Base-by-base conservation (phyloP, 371 early-diverging fungal species). In the Syncephalastrum racemosum region DNA sequence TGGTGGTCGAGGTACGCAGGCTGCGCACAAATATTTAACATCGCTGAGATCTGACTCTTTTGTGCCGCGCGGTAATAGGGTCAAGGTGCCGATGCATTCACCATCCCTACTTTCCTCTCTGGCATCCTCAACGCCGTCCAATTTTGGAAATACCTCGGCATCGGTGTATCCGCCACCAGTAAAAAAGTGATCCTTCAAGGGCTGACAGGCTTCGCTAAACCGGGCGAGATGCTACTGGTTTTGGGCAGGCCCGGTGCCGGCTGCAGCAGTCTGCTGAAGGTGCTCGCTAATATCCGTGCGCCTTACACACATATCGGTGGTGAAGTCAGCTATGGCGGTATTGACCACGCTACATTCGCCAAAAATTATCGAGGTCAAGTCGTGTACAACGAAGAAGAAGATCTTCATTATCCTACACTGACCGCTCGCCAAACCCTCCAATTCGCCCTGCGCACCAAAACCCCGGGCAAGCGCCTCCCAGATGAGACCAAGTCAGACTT, bases 171-270 rank as follows among this genome's bases (percentile, higher is more conserved):
- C 7, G 36, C 36, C 14, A 53, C 4, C 6, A n/a, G 16, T 20
- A 60, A 53, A 40, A 63, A 59, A 22, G 55, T 44, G 0, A 82
- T 87, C 41, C 58, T 87, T 5, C 63, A 80, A 42, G 63, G 77
- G 10, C 61, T 82, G 48, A 75, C 77, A 23, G 86, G 87, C 7
- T 83, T 75, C 43, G 77, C 79, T 23, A 67, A 68, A 13, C 82
- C 81, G 6, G 87, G 87, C 4, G 86, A 89, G 63, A 87, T 89
- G 87, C 64, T 89, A 22, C 62, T 89, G 13, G 83, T 89, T 1
- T 74, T 89, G 13, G 89, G 89, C 2, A 73, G 84, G 3, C 89
- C 89, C 4, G 89, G 86, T 4, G 67, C 89, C 4, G 89, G 89
- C 22, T 85, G 86, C 56, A 86, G 85, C 6, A 83, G 84, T 16